Evolutionary conservation across 768 basidiomycete species (phyloP), one percentile per base, ranked within the genome.

Genomic region (Lyophyllum atratum): DNA sequence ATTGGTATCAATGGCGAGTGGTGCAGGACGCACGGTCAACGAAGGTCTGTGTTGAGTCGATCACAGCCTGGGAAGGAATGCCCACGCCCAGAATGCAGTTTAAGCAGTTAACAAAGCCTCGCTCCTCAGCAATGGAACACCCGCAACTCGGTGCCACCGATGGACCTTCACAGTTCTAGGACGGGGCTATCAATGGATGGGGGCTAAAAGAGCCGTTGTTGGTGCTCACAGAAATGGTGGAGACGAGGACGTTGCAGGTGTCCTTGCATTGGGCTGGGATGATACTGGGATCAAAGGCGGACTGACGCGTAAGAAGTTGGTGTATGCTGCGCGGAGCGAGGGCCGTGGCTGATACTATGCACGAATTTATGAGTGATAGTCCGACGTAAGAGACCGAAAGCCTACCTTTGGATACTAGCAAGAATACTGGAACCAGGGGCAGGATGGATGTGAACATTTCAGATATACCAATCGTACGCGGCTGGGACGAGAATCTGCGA

Each of bases 271-370:
- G 28, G 6, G 55, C 22, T 0, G 61, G 59, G 14, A 63, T 60
- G 0, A 40, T 34, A 26, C 21, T 55, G 3, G 61, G 61, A 29
- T 63, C 59, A 1, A 63, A 37, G 3, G 42, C 9, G 8, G 53
- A 25, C 28, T 63, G 61, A 19, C 61, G 59, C 10, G 46, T 15
- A 10, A 60, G 31, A 19, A 63, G 53, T 33, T 58, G 52, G 40
- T 56, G 59, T 17, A 58, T 49, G 43, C 17, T 59, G 8, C 34
- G 34, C 17, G 34, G 34, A 9, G 9, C 49, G 53, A 48, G 11
- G 15, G 37, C 31, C 29, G 55, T 26, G n/a, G 59, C 60, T 24
- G 43, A 51, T 19, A 51, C 45, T 61, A 42, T 5, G 4, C 17
- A 25, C 24, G 6, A 15, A 22, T 48, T 7, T 22, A 49, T 49